Conservation (phyloP, 495 filamentous ascomycete species). For the Aspergillus taichungensis region DNA sequence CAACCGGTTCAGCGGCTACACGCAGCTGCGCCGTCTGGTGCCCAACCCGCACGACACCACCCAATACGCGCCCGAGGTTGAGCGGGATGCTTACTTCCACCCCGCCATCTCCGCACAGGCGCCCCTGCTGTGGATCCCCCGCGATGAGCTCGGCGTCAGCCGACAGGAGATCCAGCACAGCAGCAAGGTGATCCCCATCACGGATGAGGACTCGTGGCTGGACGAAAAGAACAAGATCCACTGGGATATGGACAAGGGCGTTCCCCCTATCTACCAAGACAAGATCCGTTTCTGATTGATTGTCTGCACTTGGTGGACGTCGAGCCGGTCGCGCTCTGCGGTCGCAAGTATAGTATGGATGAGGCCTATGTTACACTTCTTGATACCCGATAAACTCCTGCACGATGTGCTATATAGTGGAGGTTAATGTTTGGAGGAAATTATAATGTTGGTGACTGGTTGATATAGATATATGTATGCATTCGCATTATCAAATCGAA, state of each 20-base stretch:
- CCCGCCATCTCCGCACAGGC: conserved; percentile 56
- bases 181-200: conserved; percentile 62
- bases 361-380: too few species aligned
- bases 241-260: conserved; percentile 63
- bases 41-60: conserved; percentile 44
- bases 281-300: conserved; percentile 31
- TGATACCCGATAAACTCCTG: too few species aligned
- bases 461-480: too few species aligned
- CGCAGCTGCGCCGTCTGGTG: conserved; percentile 60
- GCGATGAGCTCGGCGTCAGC: conserved; percentile 65
- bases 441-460: too few species aligned
- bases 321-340: too few species aligned
- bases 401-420: too few species aligned
- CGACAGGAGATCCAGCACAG: conserved; percentile 70
- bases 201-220: conserved; percentile 73
- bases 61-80: conserved; percentile 50
- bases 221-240: conserved; percentile 71
- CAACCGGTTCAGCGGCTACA: conserved; percentile 66
- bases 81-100: conserved; percentile 67
- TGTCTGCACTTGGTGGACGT: too few species aligned
- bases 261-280: conserved; percentile 73
- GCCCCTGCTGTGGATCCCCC: conserved; percentile 78
- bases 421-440: too few species aligned
- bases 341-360: too few species aligned
- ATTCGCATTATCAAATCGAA: too few species aligned